Percentiles rank a stretch among this genome's conserved stretches.
Conservation (phyloP, 345 rosid species). For the Acer negundo region DNA sequence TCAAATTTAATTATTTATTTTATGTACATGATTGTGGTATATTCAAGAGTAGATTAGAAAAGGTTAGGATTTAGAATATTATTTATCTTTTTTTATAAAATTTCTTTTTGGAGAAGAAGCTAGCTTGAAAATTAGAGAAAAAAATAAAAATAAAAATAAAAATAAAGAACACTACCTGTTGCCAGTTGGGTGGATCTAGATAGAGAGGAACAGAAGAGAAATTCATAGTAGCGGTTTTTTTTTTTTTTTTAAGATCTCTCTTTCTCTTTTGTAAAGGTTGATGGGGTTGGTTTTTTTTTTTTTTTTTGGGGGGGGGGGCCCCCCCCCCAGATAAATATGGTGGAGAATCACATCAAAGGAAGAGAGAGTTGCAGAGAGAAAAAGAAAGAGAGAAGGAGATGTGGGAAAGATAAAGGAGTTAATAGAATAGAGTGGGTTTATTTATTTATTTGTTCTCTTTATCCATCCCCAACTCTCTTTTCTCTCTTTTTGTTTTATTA, state of each 20-base stretch:
- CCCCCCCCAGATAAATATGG: constrained; percentile 39
- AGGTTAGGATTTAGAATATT: constrained; percentile 28
- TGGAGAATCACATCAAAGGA: constrained; percentile 65
- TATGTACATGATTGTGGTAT: constrained; percentile 27
- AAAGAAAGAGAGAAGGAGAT: constrained; percentile 22
- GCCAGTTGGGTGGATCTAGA: constrained; percentile 72
- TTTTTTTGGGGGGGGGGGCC: neutral
- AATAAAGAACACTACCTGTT: constrained; percentile 36
- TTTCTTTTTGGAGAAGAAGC: constrained; percentile 30
- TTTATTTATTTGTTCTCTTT: constrained; percentile 30
- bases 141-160: constrained; percentile 9
- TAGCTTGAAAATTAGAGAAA: constrained; percentile 2
- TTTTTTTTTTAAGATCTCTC: constrained; percentile 23
- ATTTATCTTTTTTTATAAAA: constrained; percentile 20
- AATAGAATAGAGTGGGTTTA: neutral
- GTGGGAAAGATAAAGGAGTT: constrained; percentile 42
- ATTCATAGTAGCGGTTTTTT: constrained; percentile 46
- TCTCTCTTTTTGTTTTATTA: constrained; percentile 39
- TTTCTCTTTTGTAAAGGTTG: constrained; percentile 51
- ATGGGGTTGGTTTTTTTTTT: constrained; percentile 15
- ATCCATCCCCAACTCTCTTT: constrained; percentile 19
- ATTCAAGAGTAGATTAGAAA: constrained; percentile 43
- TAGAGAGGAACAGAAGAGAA: constrained; percentile 62
- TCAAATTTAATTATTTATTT: constrained; percentile 27
- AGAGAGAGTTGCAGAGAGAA: constrained; percentile 48